These are phyloP conservation scores for Macrolepiota dolichaula DNA, from an alignment of 768 basidiomycete genomes.

Conservation along the genomic window DNA sequence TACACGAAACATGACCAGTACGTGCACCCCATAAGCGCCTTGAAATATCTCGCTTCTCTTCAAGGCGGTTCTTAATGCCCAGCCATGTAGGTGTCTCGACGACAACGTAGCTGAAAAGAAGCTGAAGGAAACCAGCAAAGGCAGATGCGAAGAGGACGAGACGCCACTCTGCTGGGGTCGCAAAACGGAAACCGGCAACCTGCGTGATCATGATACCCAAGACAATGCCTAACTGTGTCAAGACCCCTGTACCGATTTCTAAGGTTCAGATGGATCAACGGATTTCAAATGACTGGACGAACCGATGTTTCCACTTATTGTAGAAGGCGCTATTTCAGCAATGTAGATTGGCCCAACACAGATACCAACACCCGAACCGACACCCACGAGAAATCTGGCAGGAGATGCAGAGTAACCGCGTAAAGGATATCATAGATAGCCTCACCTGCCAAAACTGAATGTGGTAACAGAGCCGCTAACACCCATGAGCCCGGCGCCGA, in stretches of 20 bases:
- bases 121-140: slow-evolving; percentile 51
- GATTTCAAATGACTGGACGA: slow-evolving; percentile 15
- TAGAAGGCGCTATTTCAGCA: slow-evolving; percentile 78
- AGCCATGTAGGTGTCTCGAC: slow-evolving; percentile 77
- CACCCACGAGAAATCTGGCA: slow-evolving; percentile 59
- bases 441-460: slow-evolving; percentile 66
- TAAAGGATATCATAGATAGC: neutral
- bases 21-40: slow-evolving; percentile 51
- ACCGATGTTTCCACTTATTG: slow-evolving; percentile 76
- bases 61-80: slow-evolving; percentile 40
- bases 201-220: slow-evolving; percentile 88
- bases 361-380: slow-evolving; percentile 68
- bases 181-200: slow-evolving; percentile 63
- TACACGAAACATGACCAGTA: slow-evolving; percentile 23
- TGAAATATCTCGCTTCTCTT: slow-evolving; percentile 45
- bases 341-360: slow-evolving; percentile 84
- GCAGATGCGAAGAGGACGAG: slow-evolving; percentile 64
- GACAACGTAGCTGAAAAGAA: slow-evolving; percentile 48
- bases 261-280: neutral
- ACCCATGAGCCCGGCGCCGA: slow-evolving; percentile 66
- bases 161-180: slow-evolving; percentile 72
- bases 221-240: slow-evolving; percentile 82
- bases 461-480: slow-evolving; percentile 52
- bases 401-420: slow-evolving; percentile 2
- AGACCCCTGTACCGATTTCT: slow-evolving; percentile 47